Evolutionary conservation across 345 rosid species (phyloP), one percentile per base, ranked within the genome.

Genomic region (Syzygium aromaticum): DNA sequence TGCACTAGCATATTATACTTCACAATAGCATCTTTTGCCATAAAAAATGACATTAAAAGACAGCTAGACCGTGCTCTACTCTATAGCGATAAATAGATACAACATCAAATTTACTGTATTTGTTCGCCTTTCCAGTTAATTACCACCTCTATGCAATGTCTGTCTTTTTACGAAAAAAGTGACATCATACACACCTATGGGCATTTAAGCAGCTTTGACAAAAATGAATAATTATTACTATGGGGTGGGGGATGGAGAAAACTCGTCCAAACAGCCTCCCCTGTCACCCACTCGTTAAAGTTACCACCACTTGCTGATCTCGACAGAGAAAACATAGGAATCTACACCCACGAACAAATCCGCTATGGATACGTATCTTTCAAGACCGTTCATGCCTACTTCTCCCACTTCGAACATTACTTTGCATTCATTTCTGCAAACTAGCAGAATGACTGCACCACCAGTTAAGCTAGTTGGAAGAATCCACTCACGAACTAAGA

Each of bases 361-460:
- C 27, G 11, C 82, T 12, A 0, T 38, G 82, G 49, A 73, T 0
- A 9, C 2, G 1, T 25, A 25, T 25, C n/a, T 23, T 25, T 23
- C n/a, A 23, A 23, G 27, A 25, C 13, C 28, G 25, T 25, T 23
- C 0, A 57, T 57, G 28, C 63, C 63, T 57, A 57, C 2, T 27
- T 11, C 63, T 57, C n/a, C 63, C 5, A 57, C 8, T 33, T 38
- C 82, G 38, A 73, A 38, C 19, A 38, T 73, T 5, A 19, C 82
- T 73, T 38, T 49, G 49, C 49, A 73, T 11, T 73, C 49, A 73
- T 73, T 38, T 73, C 49, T 38, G 7, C 27, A 73, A 5, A 73
- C 14, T 2, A 19, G 38, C 49, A 73, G 38, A 73, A 2, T 73
- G 49, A 38, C 49, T 19, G 7, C 82, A 73, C 25, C 82, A 73